Conservation (phyloP, 2,329 filamentous ascomycete genomes). For the Macroventuria anomochaeta region DNA sequence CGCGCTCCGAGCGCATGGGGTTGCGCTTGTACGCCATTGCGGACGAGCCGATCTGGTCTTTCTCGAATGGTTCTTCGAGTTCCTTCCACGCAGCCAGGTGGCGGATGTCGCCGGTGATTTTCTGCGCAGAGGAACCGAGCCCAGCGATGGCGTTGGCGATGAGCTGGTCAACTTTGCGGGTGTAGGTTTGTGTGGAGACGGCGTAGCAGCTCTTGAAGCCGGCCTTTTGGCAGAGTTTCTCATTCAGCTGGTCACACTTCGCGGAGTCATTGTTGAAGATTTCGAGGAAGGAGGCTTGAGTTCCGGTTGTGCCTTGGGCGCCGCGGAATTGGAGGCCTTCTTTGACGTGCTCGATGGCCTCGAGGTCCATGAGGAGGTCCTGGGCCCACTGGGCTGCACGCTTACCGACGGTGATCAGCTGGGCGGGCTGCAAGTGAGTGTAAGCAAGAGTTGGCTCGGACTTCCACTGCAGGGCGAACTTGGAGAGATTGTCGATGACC, state of each 20-base stretch:
- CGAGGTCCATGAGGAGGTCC: constrained; percentile 76
- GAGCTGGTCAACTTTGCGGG: constrained; percentile 80
- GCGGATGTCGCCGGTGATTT: constrained; percentile 76
- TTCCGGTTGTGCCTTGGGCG: constrained; percentile 54
- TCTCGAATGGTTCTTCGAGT: constrained; percentile 83
- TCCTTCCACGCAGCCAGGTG: constrained; percentile 80
- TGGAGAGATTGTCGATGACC: constrained; percentile 74
- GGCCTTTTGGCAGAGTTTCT: constrained; percentile 70
- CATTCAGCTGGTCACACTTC: constrained; percentile 68
- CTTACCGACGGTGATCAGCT: constrained; percentile 71
- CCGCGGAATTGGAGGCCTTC: constrained; percentile 77
- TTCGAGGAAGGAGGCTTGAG: constrained; percentile 71
- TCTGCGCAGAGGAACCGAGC: constrained; percentile 78
- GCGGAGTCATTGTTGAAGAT: constrained; percentile 68
- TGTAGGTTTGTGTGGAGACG: constrained; percentile 76
- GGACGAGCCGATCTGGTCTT: constrained; percentile 63
- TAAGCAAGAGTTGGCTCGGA: constrained; percentile 75
- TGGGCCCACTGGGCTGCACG: constrained; percentile 77
- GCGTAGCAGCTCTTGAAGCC: constrained; percentile 67
- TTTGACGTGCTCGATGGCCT: constrained; percentile 73
- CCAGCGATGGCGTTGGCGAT: constrained; percentile 82
- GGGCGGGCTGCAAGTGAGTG: constrained; percentile 73
- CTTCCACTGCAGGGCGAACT: constrained; percentile 77
- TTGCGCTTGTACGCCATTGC: constrained; percentile 70
- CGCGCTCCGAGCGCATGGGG: constrained; percentile 65